Evolutionary conservation across 2,329 filamentous ascomycete species (phyloP), one percentile per base, ranked within the genome.

Genomic region (Pseudogymnoascus sp.): DNA sequence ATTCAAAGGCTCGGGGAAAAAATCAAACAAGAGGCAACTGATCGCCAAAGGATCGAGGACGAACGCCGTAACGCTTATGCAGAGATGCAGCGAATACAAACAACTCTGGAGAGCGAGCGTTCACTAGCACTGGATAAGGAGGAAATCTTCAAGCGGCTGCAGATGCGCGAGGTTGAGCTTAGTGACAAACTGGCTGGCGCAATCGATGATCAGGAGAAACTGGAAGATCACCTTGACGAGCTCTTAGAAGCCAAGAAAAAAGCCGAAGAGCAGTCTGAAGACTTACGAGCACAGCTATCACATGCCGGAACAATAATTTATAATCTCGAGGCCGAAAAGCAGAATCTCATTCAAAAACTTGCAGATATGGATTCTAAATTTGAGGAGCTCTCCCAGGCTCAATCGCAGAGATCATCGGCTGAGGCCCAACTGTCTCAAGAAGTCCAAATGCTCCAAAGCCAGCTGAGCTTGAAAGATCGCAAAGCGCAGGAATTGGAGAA

Each of bases 101-200:
- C 97, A 69, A 96, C 91, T 0, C 81, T 99, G 1, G 95, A 99
- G 74, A 96, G 92, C 67, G 95, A 99, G 75, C 86, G 94, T 59
- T 91, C 93, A n/a, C 81, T 99, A 42, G 94, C 94, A 0, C 79
- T 99, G 4, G 94, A 99, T 75, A 99, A 99, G 73, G 95, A 99
- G 72, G 94, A 99, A 71, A 99, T 99, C 64, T 99, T 97, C 80
- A 95, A 93, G 72, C 86, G 95, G n/a, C 80, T 99, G 21, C 94
- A 97, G 72, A 79, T 88, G 61, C 89, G 94, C n/a, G 94, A 99
- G 75, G 83, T 86, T 9, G 93, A 99, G 72, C 82, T 99, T 3
- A 90, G 88, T 60, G 95, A 99, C 71, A 97, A 97, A 77, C 83
- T 99, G 29, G 84, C 91, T 38, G 93, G 90, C 39, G 93, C 93